phyloP scores from a whole-genome alignment of 129 eudicot genomes.

The Solidago caesia region DNA sequence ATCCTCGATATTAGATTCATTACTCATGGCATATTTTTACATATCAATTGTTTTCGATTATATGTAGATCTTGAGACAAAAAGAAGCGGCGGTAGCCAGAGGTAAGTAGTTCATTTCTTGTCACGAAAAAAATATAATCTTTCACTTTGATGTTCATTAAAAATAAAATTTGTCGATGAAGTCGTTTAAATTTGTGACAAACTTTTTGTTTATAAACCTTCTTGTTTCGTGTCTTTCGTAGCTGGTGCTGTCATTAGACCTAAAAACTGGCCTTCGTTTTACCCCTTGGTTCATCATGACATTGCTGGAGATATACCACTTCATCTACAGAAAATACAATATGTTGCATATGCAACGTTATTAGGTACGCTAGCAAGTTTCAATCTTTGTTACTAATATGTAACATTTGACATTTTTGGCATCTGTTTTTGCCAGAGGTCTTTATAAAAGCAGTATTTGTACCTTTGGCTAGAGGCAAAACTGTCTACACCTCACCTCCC shows the following conservation, averaged over 20 bases:
- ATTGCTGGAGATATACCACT: constrained; percentile 37
- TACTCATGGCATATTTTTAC: no score
- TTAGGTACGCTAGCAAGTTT: constrained; percentile 24
- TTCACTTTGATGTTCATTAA: no score
- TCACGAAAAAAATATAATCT: no score
- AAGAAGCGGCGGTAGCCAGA: constrained; percentile 29
- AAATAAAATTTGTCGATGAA: no score
- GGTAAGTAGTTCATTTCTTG: constrained; percentile 24
- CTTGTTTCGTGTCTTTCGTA: not conserved
- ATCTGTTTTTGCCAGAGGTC: no score
- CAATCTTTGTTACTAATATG: not conserved
- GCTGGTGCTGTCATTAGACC: constrained; percentile 24
- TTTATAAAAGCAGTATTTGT: no score
- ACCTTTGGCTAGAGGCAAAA: no score
- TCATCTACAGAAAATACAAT: constrained; percentile 29
- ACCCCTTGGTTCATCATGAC: constrained; percentile 38
- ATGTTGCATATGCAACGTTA: constrained; percentile 39
- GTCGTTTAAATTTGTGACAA: no score
- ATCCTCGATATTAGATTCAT: no score
- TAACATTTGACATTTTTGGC: not conserved
- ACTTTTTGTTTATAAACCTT: not conserved
- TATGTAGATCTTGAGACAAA: constrained; percentile 29
- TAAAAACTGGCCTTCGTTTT: constrained; percentile 39
- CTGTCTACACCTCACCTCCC: no score
- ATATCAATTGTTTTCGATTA: not conserved